A percentile compares a stretch with the other conserved stretches of the same genome.
phyloP scores from a whole-genome alignment of 2,329 filamentous ascomycete genomes.

The Plectosphaerella plurivora region DNA sequence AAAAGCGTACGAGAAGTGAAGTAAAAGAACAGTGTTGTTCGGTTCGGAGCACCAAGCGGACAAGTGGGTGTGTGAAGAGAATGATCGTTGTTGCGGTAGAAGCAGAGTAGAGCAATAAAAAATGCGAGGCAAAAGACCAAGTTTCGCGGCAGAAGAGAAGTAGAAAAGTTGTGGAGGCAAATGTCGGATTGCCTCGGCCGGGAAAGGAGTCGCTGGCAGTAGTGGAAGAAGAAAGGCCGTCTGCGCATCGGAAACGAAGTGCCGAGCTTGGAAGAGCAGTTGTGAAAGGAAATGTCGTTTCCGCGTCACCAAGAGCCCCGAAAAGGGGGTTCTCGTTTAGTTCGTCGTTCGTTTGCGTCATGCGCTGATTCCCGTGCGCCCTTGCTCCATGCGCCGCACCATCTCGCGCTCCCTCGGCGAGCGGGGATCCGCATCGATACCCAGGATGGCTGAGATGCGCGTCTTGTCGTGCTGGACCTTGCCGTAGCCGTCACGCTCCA shows the following conservation, averaged over 20 bases:
- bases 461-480: slow-evolving; percentile 47
- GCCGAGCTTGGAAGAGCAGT: too few species aligned
- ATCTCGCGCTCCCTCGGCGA: slow-evolving; percentile 54
- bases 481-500: slow-evolving; percentile 35
- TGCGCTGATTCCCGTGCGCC: slow-evolving; percentile 28
- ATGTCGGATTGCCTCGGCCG: background rate
- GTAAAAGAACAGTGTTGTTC: background rate
- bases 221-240: slow-evolving; percentile 7
- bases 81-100: background rate
- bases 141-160: background rate
- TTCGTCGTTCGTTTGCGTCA: slow-evolving; percentile 12
- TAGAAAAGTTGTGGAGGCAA: background rate
- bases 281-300: too few species aligned
- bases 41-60: too few species aligned
- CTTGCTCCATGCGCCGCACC: slow-evolving; percentile 51
- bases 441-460: slow-evolving; percentile 58
- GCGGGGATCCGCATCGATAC: slow-evolving; percentile 53
- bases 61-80: slow-evolving; percentile 2
- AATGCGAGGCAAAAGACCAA: slow-evolving; percentile 1
- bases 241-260: background rate
- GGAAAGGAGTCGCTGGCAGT: slow-evolving; percentile 1
- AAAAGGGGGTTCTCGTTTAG: background rate
- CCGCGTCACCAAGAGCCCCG: background rate
- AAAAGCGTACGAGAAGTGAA: background rate
- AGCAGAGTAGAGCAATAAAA: background rate